Base-by-base conservation (phyloP, 1,284 basidiomycete genomes). In the Quambalaria eucalypti region DNA sequence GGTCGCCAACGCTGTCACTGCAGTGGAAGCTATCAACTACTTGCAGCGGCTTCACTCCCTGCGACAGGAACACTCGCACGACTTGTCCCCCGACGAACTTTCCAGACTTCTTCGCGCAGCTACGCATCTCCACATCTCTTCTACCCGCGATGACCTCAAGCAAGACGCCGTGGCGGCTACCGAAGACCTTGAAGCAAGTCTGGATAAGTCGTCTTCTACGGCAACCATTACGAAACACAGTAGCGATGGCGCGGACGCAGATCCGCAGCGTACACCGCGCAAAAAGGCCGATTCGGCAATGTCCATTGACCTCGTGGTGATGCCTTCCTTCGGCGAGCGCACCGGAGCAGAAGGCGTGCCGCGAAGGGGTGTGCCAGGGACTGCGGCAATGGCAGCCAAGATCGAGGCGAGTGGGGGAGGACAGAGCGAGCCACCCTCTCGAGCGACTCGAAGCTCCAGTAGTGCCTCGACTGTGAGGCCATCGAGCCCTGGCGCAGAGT, bases 1-100 rank as follows among this genome's bases (percentile, higher is more conserved):
- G 51, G 57, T 72, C n/a, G 60, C 56, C 51, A 62, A 64, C 16
- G 69, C 66, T 46, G 66, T 72, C 40, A 72, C 69, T 14, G 68
- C 66, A 16, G 62, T 72, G 28, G 69, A 72, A 49, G 65, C 66
- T 28, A 56, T 69, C 55, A 62, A 61, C 36, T 68, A 72, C 29
- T 56, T 72, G 7, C 60, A 64, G 51, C 61, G 63, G 16, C 62
- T 71, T 12, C 68, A 72, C 48, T 28, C 51, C 28, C 56, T 72
- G 39, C 66, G 69, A 19, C 54, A 65, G 52, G 62, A 67, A 42
- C 62, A 65, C 28, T 52, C 55, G 7, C 12, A 52, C 12, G 59
- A 60, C 33, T 60, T 62, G 4, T 38, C 61, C 23, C 63, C 63
- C 5, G 65, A 71, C 19, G 56, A 60, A 42, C 60, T 69, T 33